Evolutionary conservation across 805 yeast genomes (phyloP), one percentile per base, ranked within the genome.

Genomic region (Monosporozyma yasuniensis): DNA sequence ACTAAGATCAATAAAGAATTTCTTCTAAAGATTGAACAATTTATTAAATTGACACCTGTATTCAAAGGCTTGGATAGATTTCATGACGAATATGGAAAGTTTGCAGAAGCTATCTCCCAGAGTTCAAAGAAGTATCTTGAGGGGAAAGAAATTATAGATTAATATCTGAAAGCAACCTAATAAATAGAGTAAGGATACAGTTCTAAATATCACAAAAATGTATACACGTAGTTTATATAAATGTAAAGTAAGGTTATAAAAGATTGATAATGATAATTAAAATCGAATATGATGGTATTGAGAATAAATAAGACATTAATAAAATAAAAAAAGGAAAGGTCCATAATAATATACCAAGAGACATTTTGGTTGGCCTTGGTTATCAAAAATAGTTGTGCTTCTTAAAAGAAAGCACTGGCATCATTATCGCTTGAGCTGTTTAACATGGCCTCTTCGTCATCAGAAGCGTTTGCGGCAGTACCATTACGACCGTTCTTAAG

Each of bases 61-160:
- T 82, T 84, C 58, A 72, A 73, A 54, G 76, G 74, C 18, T 61
- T 83, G 44, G 65, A 73, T 2, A 70, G 72, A 27, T 84, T 81
- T 60, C 70, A 76, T 48, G 68, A 76, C 0, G 60, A 68, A 1
- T 84, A 79, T 57, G 61, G 68, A n/a, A 71, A 67, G 21, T 82
- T 81, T 60, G 71, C 72, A 1, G 64, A 65, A n/a, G 68, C 64
- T 21, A 60, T 81, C 10, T 66, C 35, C 14, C 35, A 32, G n/a
- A 43, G 46, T 39, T 39, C 42, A 39, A 39, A 21, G 10, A 39
- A 39, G 22, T 39, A 39, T n/a, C 42, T 39, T 4, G 27, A 16
- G 11, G 21, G 11, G 7, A 35, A 16, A 18, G 39, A 19, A 8
- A 16, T 3, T 19, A 18, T 35, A 14, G 22, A 35, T 18, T 35